Percentiles rank a stretch among this genome's conserved stretches.
phyloP scores from a whole-genome alignment of 495 filamentous ascomycete genomes.

The Delitschia confertaspora region DNA sequence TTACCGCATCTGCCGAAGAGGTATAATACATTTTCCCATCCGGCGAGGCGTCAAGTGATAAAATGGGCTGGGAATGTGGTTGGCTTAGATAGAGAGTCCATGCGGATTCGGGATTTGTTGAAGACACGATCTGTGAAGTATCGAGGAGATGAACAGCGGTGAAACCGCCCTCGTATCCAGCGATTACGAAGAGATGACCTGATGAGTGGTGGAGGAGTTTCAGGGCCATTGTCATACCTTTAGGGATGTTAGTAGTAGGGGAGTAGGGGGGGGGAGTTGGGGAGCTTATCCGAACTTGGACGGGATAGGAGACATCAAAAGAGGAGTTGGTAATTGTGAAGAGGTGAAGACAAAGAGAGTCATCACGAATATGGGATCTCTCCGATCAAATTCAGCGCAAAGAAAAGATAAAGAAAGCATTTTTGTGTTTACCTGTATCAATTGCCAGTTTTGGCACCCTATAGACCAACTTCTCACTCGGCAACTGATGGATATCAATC shows the following conservation, averaged over 20 bases:
- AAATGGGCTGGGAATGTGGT: slow-evolving; percentile 72
- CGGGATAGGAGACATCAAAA: neutral
- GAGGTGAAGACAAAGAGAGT: no score
- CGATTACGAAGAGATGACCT: slow-evolving; percentile 44
- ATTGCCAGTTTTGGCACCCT: slow-evolving; percentile 46
- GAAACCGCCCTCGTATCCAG: slow-evolving; percentile 84
- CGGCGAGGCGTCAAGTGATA: slow-evolving; percentile 64
- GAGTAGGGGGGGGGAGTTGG: no score
- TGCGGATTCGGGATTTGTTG: slow-evolving; percentile 21
- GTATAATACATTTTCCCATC: slow-evolving; percentile 58
- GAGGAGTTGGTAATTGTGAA: neutral
- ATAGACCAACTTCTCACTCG: slow-evolving; percentile 56
- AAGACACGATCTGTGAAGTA: no score
- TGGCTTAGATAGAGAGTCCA: slow-evolving; percentile 55
- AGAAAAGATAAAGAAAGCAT: no score
- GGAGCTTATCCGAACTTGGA: no score
- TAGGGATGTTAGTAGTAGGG: slow-evolving; percentile 33
- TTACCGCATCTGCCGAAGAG: slow-evolving; percentile 68
- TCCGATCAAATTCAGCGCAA: no score
- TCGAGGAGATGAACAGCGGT: slow-evolving; percentile 46
- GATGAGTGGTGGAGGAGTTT: slow-evolving; percentile 45
- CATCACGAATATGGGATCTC: no score
- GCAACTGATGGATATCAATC: slow-evolving; percentile 83
- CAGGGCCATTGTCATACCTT: slow-evolving; percentile 88
- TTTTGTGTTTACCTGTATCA: slow-evolving; percentile 23